Base-by-base conservation (phyloP, 768 basidiomycete species). In the Mycena latifolia region DNA sequence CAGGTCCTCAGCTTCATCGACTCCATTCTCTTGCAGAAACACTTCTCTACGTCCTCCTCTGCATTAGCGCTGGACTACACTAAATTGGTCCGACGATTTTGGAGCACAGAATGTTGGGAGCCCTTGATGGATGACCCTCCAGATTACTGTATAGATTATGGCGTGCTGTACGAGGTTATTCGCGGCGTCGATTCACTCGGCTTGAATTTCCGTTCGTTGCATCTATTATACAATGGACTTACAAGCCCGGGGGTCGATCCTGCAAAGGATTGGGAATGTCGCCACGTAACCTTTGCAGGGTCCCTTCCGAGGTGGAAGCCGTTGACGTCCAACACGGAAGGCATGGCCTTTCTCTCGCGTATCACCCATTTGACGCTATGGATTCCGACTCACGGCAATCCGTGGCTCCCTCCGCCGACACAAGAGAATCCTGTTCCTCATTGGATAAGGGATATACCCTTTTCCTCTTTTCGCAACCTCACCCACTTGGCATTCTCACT, bases 321-420 rank as follows among this genome's bases (percentile, higher is more conserved):
- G 3, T 58, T 82, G 29, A 75, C 69, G 24, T 73, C 72, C 20
- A 78, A 66, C 11, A 31, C 47, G n/a, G 73, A 74, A 11, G 82
- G 83, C 6, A 41, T 69, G 1, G 65, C 70, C 3, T 81, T 81
- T 67, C 73, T 84, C 5, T 65, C 71, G n/a, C 74, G 74, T n/a
- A 65, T 83, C 24, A 78, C 80, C 1, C 80, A 80, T 60, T 72
- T 84, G 9, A 73, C 77, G 7, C 61, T 81, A 31, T 80, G 79
- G 78, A 67, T 76, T 15, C 28, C 66, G 14, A 45, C 55, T 20
- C 61, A 52, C 37, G 35, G 20, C 14, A 18, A 33, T 25, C 58
- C 25, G 63, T 71, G 14, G 62, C 54, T 45, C 29, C 14, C 39
- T 22, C 41, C 50, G 15, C 33, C 59, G 18, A 14, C 28, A 11